Evolutionary conservation across 345 rosid genomes (phyloP), one percentile per base, ranked within the genome.

Genomic region (Bretschneidera sinensis): DNA sequence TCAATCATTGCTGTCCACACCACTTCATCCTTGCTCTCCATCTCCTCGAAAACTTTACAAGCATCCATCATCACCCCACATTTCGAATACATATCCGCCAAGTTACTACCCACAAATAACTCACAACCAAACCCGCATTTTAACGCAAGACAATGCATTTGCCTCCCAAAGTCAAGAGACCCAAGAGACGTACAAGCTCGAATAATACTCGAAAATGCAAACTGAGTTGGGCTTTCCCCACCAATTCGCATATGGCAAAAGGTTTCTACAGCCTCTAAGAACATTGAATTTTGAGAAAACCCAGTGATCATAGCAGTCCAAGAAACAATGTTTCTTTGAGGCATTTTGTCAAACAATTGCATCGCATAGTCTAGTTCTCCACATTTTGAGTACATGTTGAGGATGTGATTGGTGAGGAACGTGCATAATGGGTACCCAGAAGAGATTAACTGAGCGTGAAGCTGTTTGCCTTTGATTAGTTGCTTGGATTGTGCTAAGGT

Each of bases 261-360:
- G 15, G 54, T 54, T 11, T 23, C 25, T 45, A 54, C 35, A 0
- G 60, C 60, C n/a, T 63, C 56, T 2, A 57, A 57, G 54, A 20
- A 43, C 43, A 18, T 13, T 23, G 22, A 54, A 21, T 54, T 74
- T 58, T 70, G 75, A 35, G 78, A 62, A 70, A 61, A 70, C 50
- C 68, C 68, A 1, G 74, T 69, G 24, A 74, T 66, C 78, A 74
- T 74, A 7, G 74, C 59, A 69, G 71, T 69, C 71, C 78, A 74
- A 56, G 78, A 74, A 45, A 65, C 74, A 24, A 69, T 51, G 59
- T 69, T 74, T 31, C 71, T 39, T 31, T 60, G 57, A 25, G 71
- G 57, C 78, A 69, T 74, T 66, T 25, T 60, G 25, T 69, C 62
- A 2, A 74, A 74, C 71, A 74, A 56, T 48, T 74, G 62, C 33